These are phyloP conservation scores for Cardiospermum halicacabum DNA, from an alignment of 345 rosid genomes.

Conservation along the genomic window DNA sequence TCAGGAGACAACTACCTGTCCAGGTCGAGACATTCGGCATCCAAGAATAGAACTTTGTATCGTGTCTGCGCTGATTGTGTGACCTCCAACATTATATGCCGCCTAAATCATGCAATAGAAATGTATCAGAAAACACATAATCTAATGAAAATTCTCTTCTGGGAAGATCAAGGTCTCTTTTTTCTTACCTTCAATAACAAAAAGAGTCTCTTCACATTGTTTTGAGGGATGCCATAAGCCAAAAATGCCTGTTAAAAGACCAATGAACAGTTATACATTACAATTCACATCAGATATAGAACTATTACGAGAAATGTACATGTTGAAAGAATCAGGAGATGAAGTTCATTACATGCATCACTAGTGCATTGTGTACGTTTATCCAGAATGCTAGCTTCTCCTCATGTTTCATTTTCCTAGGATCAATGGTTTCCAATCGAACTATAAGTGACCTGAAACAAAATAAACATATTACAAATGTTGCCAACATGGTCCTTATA, in stretches of 20 bases:
- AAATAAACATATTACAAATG: background rate
- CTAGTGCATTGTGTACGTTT: slow-evolving; percentile 85
- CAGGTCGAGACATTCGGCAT: slow-evolving; percentile 90
- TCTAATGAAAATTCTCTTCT: background rate
- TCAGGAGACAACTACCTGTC: slow-evolving; percentile 52
- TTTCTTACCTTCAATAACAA: slow-evolving; percentile 66
- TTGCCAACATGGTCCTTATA: background rate
- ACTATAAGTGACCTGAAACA: slow-evolving; percentile 65
- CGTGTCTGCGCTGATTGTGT: slow-evolving; percentile 79
- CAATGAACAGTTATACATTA: slow-evolving; percentile 4
- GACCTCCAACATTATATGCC: slow-evolving; percentile 92
- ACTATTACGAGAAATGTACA: background rate
- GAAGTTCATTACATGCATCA: slow-evolving; percentile 82
- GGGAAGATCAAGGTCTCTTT: background rate
- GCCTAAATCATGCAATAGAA: slow-evolving; percentile 58
- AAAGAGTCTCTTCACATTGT: slow-evolving; percentile 76
- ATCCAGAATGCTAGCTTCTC: slow-evolving; percentile 98
- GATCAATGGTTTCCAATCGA: slow-evolving; percentile 70
- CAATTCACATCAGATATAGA: slow-evolving; percentile 12
- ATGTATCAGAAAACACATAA: slow-evolving; percentile 13
- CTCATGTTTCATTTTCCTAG: slow-evolving; percentile 69
- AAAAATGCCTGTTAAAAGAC: slow-evolving; percentile 60
- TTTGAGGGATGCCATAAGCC: slow-evolving; percentile 90
- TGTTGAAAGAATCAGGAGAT: background rate
- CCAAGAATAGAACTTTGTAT: slow-evolving; percentile 73